Conservation (phyloP, 768 basidiomycete genomes). For the Suillus tomentosus region DNA sequence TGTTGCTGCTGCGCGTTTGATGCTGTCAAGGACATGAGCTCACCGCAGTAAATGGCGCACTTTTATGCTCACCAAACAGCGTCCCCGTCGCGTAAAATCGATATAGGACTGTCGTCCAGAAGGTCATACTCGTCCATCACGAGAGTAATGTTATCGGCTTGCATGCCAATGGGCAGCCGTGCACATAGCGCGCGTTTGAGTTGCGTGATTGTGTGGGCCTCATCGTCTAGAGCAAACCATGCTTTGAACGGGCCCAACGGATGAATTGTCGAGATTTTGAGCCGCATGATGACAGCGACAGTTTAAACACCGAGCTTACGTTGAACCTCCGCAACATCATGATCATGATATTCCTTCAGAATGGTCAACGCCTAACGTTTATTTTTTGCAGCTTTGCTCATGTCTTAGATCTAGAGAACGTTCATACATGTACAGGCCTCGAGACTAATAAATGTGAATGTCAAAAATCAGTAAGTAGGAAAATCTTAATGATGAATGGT, state of each 20-base stretch:
- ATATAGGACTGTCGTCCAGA: conserved; percentile 29
- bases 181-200: conserved; percentile 26
- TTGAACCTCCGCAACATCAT: background rate
- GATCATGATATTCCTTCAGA: no score
- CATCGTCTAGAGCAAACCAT: conserved; percentile 47
- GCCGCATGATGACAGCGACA: conserved; percentile 41
- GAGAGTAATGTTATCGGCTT: conserved; percentile 10
- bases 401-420: no score
- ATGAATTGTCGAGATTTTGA: conserved; percentile 48
- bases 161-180: conserved; percentile 10
- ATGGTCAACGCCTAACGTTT: no score
- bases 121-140: conserved; percentile 33
- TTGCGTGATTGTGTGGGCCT: conserved; percentile 12
- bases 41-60: background rate
- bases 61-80: conserved; percentile 25
- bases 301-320: background rate
- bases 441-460: no score
- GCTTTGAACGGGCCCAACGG: conserved; percentile 53
- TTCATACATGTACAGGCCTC: background rate
- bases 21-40: background rate
- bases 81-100: conserved; percentile 30
- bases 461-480: background rate
- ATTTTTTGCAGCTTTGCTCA: background rate
- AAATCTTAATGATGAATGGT: background rate
- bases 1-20: background rate